Evolutionary conservation across 106 monocot genomes (phyloP).

Genomic region (Dactylorhiza incarnata): DNA sequence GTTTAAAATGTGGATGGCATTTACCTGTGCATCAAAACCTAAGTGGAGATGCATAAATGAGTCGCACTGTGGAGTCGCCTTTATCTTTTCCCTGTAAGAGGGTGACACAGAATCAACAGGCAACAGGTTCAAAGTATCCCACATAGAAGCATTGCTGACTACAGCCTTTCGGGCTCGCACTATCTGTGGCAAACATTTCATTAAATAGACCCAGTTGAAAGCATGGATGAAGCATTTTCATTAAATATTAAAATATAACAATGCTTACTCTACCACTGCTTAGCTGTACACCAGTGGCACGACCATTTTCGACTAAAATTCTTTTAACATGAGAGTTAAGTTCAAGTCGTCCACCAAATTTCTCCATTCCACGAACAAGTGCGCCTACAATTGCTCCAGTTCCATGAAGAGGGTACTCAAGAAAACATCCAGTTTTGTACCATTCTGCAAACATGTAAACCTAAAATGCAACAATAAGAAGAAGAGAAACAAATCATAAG

Average conservation of each 20-base stretch:
- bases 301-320: constrained; percentile 80
- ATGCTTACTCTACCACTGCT: constrained; percentile 67
- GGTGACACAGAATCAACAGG: constrained; percentile 43
- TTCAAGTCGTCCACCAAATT: constrained; percentile 83
- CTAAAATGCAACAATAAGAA: constrained; percentile 29
- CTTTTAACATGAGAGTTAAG: constrained; percentile 67
- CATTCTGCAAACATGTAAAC: constrained; percentile 99
- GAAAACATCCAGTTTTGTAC: constrained; percentile 90
- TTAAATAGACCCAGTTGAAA: neutral
- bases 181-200: constrained; percentile 35
- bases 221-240: neutral
- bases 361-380: constrained; percentile 71
- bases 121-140: constrained; percentile 78
- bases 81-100: constrained; percentile 50
- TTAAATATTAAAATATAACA: neutral
- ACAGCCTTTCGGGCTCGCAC: constrained; percentile 83
- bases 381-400: constrained; percentile 67
- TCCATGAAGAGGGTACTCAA: constrained; percentile 85
- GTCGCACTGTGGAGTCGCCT: constrained; percentile 76
- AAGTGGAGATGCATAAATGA: constrained; percentile 99
- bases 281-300: constrained; percentile 74
- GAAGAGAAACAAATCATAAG: neutral
- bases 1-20: neutral
- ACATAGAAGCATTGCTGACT: constrained; percentile 98
- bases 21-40: constrained; percentile 80